A percentile compares a stretch with the other conserved stretches of the same genome.
phyloP scores from a whole-genome alignment of 768 basidiomycete genomes.

The Boletellus ananiceps region DNA sequence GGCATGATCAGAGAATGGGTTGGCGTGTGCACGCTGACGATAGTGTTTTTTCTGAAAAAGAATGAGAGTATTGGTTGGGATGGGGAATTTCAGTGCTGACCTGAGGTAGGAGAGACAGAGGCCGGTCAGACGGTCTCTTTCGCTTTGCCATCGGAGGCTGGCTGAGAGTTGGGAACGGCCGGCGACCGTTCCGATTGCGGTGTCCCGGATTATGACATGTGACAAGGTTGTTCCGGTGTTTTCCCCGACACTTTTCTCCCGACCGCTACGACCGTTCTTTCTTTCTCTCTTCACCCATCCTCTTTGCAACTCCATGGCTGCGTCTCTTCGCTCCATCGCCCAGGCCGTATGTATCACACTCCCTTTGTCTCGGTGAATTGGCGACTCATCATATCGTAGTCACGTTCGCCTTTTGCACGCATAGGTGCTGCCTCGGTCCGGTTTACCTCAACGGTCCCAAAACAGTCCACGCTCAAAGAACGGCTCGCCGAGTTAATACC shows the following conservation, averaged over 20 bases:
- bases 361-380: constrained; percentile 27
- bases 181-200: too few relatives aligned
- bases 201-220: too few relatives aligned
- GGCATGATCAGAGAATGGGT: constrained; percentile 83
- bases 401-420: constrained; percentile 46
- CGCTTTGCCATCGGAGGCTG: constrained; percentile 23
- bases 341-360: constrained; percentile 32
- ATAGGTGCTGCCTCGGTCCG: constrained; percentile 45
- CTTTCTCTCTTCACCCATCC: not conserved
- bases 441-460: constrained; percentile 61
- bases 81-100: constrained; percentile 24
- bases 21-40: constrained; percentile 78
- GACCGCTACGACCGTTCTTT: not conserved
- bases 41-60: constrained; percentile 70
- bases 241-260: constrained; percentile 16
- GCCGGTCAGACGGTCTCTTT: constrained; percentile 15
- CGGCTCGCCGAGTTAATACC: constrained; percentile 93
- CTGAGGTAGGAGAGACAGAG: constrained; percentile 43
- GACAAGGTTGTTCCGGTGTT: constrained; percentile 21
- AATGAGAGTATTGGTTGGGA: not conserved
- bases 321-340: constrained; percentile 34
- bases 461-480: constrained; percentile 82
- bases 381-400: constrained; percentile 30
- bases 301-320: constrained; percentile 37
- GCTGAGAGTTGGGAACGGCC: too few relatives aligned